phyloP scores from a whole-genome alignment of 192 early-diverging fungal species.

The Obelidium mucronatum region DNA sequence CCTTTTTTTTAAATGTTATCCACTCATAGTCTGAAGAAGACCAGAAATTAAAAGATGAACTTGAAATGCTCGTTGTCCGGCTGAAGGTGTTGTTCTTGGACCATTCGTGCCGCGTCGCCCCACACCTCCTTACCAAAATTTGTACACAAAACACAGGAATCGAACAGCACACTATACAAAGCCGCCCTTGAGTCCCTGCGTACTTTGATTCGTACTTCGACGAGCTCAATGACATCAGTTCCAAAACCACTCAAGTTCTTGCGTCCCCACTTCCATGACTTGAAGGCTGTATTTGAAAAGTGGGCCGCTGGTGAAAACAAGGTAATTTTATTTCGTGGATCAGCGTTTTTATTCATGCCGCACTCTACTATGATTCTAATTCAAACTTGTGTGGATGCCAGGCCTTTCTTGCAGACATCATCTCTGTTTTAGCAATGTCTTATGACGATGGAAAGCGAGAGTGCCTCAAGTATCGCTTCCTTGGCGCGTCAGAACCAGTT shows the following conservation, averaged over 20 bases:
- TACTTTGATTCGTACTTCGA: slow-evolving; percentile 90
- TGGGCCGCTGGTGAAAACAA: slow-evolving; percentile 84
- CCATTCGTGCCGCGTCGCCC: neutral
- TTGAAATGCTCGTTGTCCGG: slow-evolving; percentile 94
- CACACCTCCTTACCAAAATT: slow-evolving; percentile 6
- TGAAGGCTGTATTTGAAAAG: slow-evolving; percentile 71
- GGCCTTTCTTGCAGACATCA: slow-evolving; percentile 89
- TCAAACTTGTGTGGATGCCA: slow-evolving; percentile 50
- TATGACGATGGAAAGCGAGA: slow-evolving; percentile 90
- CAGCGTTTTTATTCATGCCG: neutral
- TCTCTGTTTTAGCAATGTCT: slow-evolving; percentile 97
- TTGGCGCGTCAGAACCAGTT: slow-evolving; percentile 77
- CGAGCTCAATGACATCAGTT: slow-evolving; percentile 99
- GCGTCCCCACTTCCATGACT: slow-evolving; percentile 79
- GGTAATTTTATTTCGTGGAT: slow-evolving; percentile 48
- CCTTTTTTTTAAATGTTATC: too few species aligned
- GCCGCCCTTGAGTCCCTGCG: slow-evolving; percentile 88
- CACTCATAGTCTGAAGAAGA: slow-evolving; percentile 99
- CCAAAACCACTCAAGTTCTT: slow-evolving; percentile 98
- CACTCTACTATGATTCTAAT: slow-evolving; percentile 1
- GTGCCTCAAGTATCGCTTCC: slow-evolving; percentile 84
- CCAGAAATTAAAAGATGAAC: slow-evolving; percentile 87
- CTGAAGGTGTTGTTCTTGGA: slow-evolving; percentile 70
- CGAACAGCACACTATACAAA: slow-evolving; percentile 77
- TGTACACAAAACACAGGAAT: slow-evolving; percentile 62